These are phyloP conservation scores for Fallopia convolvulus DNA, from an alignment of 148 eudicot species.

Conservation along the genomic window DNA sequence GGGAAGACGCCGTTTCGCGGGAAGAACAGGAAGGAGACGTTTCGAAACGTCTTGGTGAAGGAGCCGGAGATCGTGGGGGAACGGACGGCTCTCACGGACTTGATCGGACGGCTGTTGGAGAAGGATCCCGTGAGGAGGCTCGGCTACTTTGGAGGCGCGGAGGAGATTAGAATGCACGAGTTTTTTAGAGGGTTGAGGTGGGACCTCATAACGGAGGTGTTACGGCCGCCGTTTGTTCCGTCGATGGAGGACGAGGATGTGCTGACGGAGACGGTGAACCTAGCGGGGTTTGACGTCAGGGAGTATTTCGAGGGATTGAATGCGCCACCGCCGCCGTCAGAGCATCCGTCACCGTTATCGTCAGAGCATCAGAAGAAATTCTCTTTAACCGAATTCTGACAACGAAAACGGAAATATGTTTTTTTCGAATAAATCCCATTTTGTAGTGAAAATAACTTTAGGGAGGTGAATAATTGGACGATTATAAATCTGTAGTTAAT, in stretches of 20 bases:
- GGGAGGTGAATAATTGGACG: not conserved
- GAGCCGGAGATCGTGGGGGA: conserved; percentile 42
- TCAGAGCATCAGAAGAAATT: not conserved
- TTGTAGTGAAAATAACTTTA: not conserved
- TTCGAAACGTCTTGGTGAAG: conserved; percentile 35
- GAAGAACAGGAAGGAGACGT: conserved; percentile 62
- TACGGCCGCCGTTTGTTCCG: conserved; percentile 77
- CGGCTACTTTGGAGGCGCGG: conserved; percentile 56
- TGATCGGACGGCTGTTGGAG: conserved; percentile 56
- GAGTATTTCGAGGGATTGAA: conserved; percentile 45
- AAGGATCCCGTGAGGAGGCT: conserved; percentile 61
- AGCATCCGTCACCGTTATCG: conserved; percentile 21
- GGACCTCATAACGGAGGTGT: conserved; percentile 61
- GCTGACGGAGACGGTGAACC: conserved; percentile 7
- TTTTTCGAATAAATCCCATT: not conserved
- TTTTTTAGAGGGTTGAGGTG: conserved; percentile 69
- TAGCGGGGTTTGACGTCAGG: conserved; percentile 28
- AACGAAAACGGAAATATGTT: not conserved
- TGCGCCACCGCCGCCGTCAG: conserved; percentile 25
- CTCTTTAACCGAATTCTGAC: conserved; percentile 20
- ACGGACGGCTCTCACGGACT: conserved; percentile 41
- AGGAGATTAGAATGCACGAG: conserved; percentile 56
- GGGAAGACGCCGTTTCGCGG: conserved; percentile 85
- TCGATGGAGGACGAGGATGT: conserved; percentile 15
- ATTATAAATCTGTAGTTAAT: not conserved